Evolutionary conservation across 2,329 filamentous ascomycete genomes (phyloP).

Genomic region (Cercospora berteroae): DNA sequence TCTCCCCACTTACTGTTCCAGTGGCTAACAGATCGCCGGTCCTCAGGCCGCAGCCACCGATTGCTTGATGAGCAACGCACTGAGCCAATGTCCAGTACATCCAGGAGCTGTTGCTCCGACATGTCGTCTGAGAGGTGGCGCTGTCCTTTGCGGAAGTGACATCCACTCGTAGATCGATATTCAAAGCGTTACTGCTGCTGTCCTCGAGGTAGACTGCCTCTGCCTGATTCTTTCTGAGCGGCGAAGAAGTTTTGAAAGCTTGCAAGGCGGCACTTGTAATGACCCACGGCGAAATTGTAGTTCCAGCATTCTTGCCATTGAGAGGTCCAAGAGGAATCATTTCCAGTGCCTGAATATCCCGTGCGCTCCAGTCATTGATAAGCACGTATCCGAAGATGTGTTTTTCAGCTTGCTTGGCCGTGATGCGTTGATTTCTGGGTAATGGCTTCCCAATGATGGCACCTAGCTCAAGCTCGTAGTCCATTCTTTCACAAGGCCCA

Average conservation of each 20-base stretch:
- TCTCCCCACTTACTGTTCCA: slow-evolving; percentile 43
- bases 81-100: slow-evolving; percentile 47
- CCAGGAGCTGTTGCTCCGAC: slow-evolving; percentile 35
- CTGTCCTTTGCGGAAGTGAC: slow-evolving; percentile 16
- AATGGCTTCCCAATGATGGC: slow-evolving; percentile 45
- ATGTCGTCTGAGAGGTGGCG: slow-evolving; percentile 17
- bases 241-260: slow-evolving; percentile 29
- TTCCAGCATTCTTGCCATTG: slow-evolving; percentile 61
- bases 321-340: slow-evolving; percentile 62
- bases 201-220: slow-evolving; percentile 30
- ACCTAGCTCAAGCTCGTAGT: slow-evolving; percentile 52
- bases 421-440: slow-evolving; percentile 37
- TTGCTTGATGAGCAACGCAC: slow-evolving; percentile 44
- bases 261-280: slow-evolving; percentile 57
- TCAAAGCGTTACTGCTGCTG: slow-evolving; percentile 23
- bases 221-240: slow-evolving; percentile 19
- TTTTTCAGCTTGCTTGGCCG: slow-evolving; percentile 44
- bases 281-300: slow-evolving; percentile 62
- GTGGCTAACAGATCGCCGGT: slow-evolving; percentile 45
- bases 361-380: slow-evolving; percentile 61
- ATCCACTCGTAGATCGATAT: slow-evolving; percentile 30
- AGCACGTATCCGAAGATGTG: slow-evolving; percentile 62
- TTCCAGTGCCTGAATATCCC: slow-evolving; percentile 62
- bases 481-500: slow-evolving; percentile 42
- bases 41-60: slow-evolving; percentile 42